Conservation (phyloP, 306 rosid species). For the Casuarina glauca region DNA sequence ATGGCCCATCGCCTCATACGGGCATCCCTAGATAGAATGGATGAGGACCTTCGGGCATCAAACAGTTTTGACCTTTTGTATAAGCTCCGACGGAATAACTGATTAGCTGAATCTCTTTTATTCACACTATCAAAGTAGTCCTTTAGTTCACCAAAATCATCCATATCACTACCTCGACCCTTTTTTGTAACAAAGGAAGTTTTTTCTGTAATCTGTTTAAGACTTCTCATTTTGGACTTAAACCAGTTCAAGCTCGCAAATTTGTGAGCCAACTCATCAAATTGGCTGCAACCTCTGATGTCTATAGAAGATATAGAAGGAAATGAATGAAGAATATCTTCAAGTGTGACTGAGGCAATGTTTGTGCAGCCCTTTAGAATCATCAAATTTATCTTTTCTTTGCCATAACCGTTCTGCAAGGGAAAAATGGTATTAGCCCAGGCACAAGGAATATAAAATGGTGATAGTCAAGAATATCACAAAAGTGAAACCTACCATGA, state of each 20-base stretch:
- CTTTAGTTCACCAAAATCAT: conserved; percentile 93
- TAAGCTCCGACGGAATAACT: conserved; percentile 74
- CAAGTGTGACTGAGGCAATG: conserved; percentile 68
- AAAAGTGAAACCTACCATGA: conserved; percentile 63
- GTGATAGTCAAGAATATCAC: conserved; percentile 18
- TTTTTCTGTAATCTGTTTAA: conserved; percentile 66
- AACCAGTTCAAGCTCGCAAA: conserved; percentile 77
- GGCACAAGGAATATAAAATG: conserved; percentile 21
- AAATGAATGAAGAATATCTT: conserved; percentile 72
- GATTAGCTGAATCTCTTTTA: conserved; percentile 88
- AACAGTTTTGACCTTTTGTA: conserved; percentile 93
- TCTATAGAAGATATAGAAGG: conserved; percentile 71
- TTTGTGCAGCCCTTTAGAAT: conserved; percentile 74
- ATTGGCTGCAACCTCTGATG: conserved; percentile 87
- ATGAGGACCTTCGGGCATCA: conserved; percentile 95
- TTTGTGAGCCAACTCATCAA: conserved; percentile 62
- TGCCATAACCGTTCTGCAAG: conserved; percentile 70
- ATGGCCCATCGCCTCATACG: conserved; percentile 95
- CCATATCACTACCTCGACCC: conserved; percentile 49
- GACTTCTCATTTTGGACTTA: conserved; percentile 68
- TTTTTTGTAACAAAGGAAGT: conserved; percentile 53
- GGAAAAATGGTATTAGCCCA: conserved; percentile 36
- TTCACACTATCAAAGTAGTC: conserved; percentile 91
- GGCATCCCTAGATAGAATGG: conserved; percentile 98
- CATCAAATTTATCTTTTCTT: conserved; percentile 73